Evolutionary conservation across 768 basidiomycete species (phyloP).

Genomic region (Lactifluus piperatus): DNA sequence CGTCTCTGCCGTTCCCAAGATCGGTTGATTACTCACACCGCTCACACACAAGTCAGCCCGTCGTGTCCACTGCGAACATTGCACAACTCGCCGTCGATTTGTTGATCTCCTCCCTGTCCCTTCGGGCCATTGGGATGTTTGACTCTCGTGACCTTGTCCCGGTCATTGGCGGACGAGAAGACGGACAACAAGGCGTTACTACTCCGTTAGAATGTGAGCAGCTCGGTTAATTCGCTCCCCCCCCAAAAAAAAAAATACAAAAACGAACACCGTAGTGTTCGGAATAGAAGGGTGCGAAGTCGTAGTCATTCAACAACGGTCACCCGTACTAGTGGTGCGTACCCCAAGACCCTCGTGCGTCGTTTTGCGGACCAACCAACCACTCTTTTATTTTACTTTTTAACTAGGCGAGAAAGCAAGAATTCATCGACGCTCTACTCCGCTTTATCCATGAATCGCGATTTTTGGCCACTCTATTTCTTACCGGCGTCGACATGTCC

Average conservation of each 20-base stretch:
- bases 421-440: slow-evolving; percentile 50
- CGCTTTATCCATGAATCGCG: slow-evolving; percentile 45
- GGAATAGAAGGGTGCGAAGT: slow-evolving; percentile 41
- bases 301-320: slow-evolving; percentile 69
- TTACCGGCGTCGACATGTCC: slow-evolving; percentile 68
- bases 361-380: no score
- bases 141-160: slow-evolving; percentile 58
- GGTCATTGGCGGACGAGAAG: slow-evolving; percentile 64
- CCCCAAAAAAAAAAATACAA: not conserved
- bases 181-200: slow-evolving; percentile 50
- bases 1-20: not conserved
- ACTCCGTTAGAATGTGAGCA: slow-evolving; percentile 70
- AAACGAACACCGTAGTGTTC: slow-evolving; percentile 43
- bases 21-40: not conserved
- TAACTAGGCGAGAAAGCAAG: slow-evolving; percentile 53
- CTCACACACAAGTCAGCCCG: slow-evolving; percentile 36
- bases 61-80: slow-evolving; percentile 76
- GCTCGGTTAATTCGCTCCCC: not conserved
- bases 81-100: slow-evolving; percentile 73
- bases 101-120: slow-evolving; percentile 54
- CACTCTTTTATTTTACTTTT: no score
- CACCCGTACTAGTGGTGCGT: slow-evolving; percentile 66
- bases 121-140: slow-evolving; percentile 53
- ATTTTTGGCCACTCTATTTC: slow-evolving; percentile 47
- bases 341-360: no score